phyloP scores from a whole-genome alignment of 306 rosid species.

The Vigna hirtella region DNA sequence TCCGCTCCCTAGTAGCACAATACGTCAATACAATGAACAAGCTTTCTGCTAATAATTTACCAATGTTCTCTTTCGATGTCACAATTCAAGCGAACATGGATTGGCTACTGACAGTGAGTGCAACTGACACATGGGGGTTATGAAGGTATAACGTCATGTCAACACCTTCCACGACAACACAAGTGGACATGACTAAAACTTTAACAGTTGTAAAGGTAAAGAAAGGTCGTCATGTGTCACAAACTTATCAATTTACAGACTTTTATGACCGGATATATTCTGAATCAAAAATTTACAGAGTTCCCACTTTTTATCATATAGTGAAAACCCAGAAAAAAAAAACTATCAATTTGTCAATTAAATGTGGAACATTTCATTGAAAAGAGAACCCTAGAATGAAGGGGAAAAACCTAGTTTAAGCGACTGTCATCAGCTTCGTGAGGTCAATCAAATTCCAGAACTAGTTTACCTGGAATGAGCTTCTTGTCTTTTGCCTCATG shows the following conservation, averaged over 20 bases:
- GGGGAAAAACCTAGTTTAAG: conserved; percentile 7
- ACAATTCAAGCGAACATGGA: conserved; percentile 42
- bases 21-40: conserved; percentile 25
- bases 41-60: conserved; percentile 42
- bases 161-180: conserved; percentile 29
- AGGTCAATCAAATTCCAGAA: conserved; percentile 76
- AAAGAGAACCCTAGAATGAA: background rate
- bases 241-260: conserved; percentile 47
- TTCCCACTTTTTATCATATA: conserved; percentile 45
- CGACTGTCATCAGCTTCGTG: conserved; percentile 33
- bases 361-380: conserved; percentile 41
- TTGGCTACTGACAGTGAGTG: conserved; percentile 33
- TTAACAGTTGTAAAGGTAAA: conserved; percentile 25
- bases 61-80: conserved; percentile 45
- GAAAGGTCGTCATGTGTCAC: conserved; percentile 9
- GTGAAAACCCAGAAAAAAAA: conserved; percentile 32
- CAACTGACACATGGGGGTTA: conserved; percentile 40
- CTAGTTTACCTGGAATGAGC: conserved; percentile 80
- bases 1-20: conserved; percentile 26
- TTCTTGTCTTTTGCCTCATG: conserved; percentile 86
- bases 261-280: conserved; percentile 45
- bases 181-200: conserved; percentile 34
- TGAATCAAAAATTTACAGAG: conserved; percentile 45
- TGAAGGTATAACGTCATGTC: conserved; percentile 12
- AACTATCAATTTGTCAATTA: conserved; percentile 32